Evolutionary conservation across 2,329 filamentous ascomycete species (phyloP), one percentile per base, ranked within the genome.

Genomic region (Monilinia fructicola): DNA sequence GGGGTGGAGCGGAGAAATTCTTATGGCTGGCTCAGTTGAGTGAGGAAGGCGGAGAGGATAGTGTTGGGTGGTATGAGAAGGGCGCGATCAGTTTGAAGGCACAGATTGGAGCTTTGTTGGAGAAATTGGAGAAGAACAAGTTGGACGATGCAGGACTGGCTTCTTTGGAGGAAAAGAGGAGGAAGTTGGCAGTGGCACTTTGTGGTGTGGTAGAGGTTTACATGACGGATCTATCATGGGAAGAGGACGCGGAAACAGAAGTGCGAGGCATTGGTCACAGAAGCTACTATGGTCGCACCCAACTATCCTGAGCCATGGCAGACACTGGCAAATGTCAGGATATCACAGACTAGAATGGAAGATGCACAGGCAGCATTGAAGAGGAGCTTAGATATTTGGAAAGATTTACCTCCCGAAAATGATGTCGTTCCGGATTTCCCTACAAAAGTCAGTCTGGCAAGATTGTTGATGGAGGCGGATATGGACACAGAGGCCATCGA

Each of bases 141-240:
- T 75, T 80, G 73, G 77, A 81, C 74, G 74, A 73, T 26, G 79
- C 77, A 67, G 77, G 72, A 68, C 74, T 78, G 62, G 71, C 76
- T 31, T 69, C 80, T 31, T 74, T 87, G 52, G 84, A 88, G 38
- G 91, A 93, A 78, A 91, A 92, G 81, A 90, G 90, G 77, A 83
- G 84, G 71, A 95, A 95, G 78, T 83, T 98, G 46, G 92, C 93
- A 2, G 92, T 92, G 73, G 92, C 93, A n/a, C 84, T 99, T 46
- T 99, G 96, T 78, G 92, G 91, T 38, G 92, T 98, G 68, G 89
- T 92, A 9, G 95, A 99, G 80, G 92, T 99, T 60, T 99, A 97
- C 82, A 99, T 99, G 95, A 99, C 95, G 14, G 95, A 99, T 80
- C 81, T 98, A 73, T 95, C 91, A 74, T 95, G 86, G 92, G 93